These are phyloP conservation scores for Allomyces arbusculus DNA, from an alignment of 192 early-diverging fungal species.

Conservation along the genomic window DNA sequence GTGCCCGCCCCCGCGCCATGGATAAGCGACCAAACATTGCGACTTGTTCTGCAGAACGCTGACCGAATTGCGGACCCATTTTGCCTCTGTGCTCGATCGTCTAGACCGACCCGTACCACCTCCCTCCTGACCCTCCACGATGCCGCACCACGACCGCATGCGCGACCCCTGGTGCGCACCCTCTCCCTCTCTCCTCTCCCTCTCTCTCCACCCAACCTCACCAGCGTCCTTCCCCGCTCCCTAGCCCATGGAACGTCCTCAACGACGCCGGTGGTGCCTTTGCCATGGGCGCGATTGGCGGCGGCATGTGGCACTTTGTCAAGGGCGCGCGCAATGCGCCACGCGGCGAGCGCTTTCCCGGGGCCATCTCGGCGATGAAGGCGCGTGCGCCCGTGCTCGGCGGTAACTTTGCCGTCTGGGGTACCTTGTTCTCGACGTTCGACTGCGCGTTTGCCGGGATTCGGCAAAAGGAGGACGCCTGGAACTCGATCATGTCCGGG, in stretches of 20 bases:
- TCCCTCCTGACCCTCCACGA: no score
- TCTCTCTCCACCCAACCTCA: not conserved
- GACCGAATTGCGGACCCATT: no score
- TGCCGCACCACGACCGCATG: not conserved
- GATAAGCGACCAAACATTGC: no score
- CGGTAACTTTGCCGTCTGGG: conserved; percentile 99
- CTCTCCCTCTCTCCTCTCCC: not conserved
- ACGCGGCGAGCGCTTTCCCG: conserved; percentile 74
- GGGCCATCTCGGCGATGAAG: conserved; percentile 72
- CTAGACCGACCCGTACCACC: no score
- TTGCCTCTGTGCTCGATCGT: no score
- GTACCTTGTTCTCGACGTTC: conserved; percentile 89
- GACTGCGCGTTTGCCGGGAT: conserved; percentile 86
- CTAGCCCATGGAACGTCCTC: conserved; percentile 63
- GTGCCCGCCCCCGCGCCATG: no score
- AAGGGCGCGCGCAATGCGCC: conserved; percentile 98
- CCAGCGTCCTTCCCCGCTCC: not conserved
- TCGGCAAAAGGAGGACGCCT: conserved; percentile 96
- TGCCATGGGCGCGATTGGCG: conserved; percentile 89
- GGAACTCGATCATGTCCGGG: conserved; percentile 91
- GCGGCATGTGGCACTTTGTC: conserved; percentile 89
- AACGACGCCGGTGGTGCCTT: conserved; percentile 74
- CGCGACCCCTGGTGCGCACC: not conserved
- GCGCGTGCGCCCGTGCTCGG: conserved; percentile 82
- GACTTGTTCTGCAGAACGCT: no score